Evolutionary conservation across 2,329 filamentous ascomycete species (phyloP).

Genomic region (Talaromyces sp.): DNA sequence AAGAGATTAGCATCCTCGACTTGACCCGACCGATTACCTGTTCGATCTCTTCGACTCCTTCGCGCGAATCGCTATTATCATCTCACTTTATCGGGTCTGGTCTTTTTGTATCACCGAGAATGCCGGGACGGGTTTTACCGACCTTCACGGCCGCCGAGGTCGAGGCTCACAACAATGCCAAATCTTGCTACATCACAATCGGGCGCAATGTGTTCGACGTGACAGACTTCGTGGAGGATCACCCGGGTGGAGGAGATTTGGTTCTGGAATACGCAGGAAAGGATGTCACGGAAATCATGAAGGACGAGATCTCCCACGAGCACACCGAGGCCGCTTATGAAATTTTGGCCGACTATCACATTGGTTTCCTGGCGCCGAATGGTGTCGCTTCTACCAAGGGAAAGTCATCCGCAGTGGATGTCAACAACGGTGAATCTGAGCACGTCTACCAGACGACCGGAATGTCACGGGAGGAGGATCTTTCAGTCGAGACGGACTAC

Average conservation of each 20-base stretch:
- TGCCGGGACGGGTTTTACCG: slow-evolving; percentile 81
- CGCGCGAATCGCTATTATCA: too few relatives aligned
- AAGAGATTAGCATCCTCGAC: background rate
- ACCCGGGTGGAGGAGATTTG: slow-evolving; percentile 86
- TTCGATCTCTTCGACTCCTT: too few relatives aligned
- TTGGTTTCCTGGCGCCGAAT: slow-evolving; percentile 75
- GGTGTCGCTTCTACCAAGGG: slow-evolving; percentile 51
- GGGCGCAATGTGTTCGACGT: slow-evolving; percentile 93
- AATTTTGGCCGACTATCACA: slow-evolving; percentile 80
- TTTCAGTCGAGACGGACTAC: slow-evolving; percentile 82
- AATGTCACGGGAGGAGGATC: slow-evolving; percentile 85
- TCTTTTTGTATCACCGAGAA: slow-evolving; percentile 51
- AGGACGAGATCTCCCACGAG: slow-evolving; percentile 77
- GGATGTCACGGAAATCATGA: slow-evolving; percentile 80
- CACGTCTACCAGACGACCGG: slow-evolving; percentile 66
- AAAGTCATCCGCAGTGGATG: slow-evolving; percentile 32
- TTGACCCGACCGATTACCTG: background rate
- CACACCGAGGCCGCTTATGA: slow-evolving; percentile 97
- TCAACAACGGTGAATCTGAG: slow-evolving; percentile 27
- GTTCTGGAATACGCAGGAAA: slow-evolving; percentile 88
- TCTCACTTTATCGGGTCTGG: too few relatives aligned
- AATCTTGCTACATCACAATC: slow-evolving; percentile 92
- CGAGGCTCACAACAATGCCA: slow-evolving; percentile 72
- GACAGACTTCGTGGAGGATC: slow-evolving; percentile 84
- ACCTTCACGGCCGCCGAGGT: slow-evolving; percentile 82